phyloP scores from a whole-genome alignment of 2,329 filamentous ascomycete genomes.

The Drechmeria coniospora region DNA sequence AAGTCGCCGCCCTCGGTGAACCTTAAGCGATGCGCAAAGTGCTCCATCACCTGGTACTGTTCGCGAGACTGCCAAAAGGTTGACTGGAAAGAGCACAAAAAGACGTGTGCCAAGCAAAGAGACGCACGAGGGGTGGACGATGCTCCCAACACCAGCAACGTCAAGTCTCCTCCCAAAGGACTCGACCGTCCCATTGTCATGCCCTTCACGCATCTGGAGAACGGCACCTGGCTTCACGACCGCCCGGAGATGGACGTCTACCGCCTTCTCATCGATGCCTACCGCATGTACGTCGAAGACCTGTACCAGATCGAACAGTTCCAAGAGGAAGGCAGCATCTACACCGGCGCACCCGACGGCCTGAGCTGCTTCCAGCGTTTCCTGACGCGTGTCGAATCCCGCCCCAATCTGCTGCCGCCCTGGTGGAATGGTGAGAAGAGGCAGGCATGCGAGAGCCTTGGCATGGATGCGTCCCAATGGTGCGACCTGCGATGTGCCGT shows the following conservation, averaged over 20 bases:
- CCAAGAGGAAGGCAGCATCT: conserved; percentile 13
- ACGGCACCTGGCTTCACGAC: conserved; percentile 25
- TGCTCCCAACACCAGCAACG: not conserved
- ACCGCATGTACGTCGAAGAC: conserved; percentile 30
- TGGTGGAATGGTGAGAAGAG: conserved; percentile 29
- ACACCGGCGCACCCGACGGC: conserved; percentile 9
- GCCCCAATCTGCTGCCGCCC: conserved; percentile 19
- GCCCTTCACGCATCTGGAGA: conserved; percentile 25
- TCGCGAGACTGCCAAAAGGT: conserved; percentile 33
- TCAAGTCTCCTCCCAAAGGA: conserved; percentile 10
- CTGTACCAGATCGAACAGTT: conserved; percentile 12
- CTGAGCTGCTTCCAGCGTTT: conserved; percentile 21
- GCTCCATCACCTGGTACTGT: conserved; percentile 32
- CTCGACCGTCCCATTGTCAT: conserved; percentile 13
- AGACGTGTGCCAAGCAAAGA: conserved; percentile 19
- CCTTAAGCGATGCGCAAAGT: conserved; percentile 29
- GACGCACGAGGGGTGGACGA: not conserved
- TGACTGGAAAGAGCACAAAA: conserved; percentile 35
- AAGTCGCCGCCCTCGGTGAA: conserved; percentile 12
- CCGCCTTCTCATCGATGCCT: conserved; percentile 29
- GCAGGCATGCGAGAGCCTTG: conserved; percentile 20
- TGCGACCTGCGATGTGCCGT: conserved; percentile 7
- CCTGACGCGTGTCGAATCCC: conserved; percentile 12
- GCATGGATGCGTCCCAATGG: conserved; percentile 14
- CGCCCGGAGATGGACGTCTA: conserved; percentile 28